Evolutionary conservation across 1,284 basidiomycete species (phyloP), one percentile per base, ranked within the genome.

Genomic region (Xerocomus amazonicus): DNA sequence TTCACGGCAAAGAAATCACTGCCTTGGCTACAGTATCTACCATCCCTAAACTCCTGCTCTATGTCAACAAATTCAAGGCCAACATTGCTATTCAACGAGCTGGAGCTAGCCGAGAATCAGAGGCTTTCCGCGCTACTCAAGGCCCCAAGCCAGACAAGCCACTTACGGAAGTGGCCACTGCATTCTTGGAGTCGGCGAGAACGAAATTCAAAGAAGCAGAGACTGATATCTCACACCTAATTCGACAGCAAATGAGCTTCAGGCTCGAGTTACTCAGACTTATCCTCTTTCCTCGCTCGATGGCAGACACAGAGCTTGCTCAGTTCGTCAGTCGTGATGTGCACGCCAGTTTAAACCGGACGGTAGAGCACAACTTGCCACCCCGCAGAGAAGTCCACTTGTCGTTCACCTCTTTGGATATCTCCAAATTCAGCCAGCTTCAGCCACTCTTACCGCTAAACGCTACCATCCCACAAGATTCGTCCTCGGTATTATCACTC

Each of bases 81-180:
- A 87, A 89, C 58, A 70, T 92, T 39, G 81, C 85, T 40, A 74
- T 77, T 3, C 91, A 94, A 62, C 75, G 80, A 54, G 77, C 87
- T 62, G 83, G 86, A 31, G 84, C 87, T 28, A 80, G 83, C 62
- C 77, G 83, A 52, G 85, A 85, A 69, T 85, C 88, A 2, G 75
- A 79, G 50, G 80, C 84, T 1, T 90, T 89, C 73, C 75, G 86
- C 17, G 73, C 79, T 13, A 79, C 81, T 17, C 78, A 78, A 32
- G 71, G 76, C 7, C 81, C 86, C 5, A 83, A 80, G 59, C 85
- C 87, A 6, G 83, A 84, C 55, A 87, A 88, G 62, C 79, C 89
- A 5, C 74, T 92, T 4, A 90, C 90, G 1, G 82, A 87, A 9
- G 87, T 93, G 32, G 89, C 91, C 0, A 83, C 88, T 48, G 89